Percentiles rank a stretch among this genome's conserved stretches.
These are phyloP conservation scores for Dryas integrifolia DNA, from an alignment of 331 rosid genomes.

Conservation along the genomic window DNA sequence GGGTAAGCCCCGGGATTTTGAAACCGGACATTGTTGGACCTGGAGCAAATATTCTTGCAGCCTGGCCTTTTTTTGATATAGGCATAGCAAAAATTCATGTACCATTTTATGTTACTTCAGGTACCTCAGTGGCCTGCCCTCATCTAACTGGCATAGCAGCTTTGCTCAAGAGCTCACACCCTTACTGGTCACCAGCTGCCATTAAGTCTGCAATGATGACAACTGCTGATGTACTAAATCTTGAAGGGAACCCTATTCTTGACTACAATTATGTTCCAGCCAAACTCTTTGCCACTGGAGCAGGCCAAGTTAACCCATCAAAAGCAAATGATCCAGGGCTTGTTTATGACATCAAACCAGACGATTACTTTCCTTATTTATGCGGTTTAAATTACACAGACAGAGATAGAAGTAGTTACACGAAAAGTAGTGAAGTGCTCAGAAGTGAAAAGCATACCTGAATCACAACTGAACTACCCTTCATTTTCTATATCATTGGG, in stretches of 20 bases:
- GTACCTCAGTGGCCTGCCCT: constrained; percentile 77
- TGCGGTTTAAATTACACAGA: constrained; percentile 57
- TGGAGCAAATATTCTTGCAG: constrained; percentile 60
- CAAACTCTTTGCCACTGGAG: constrained; percentile 44
- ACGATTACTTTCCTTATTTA: constrained; percentile 57
- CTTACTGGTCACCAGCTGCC: constrained; percentile 68
- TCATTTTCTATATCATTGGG: constrained; percentile 35
- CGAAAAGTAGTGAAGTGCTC: constrained; percentile 33
- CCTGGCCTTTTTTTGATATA: constrained; percentile 48
- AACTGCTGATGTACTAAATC: constrained; percentile 35
- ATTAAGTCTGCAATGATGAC: constrained; percentile 68
- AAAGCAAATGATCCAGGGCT: constrained; percentile 57
- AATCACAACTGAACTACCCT: constrained; percentile 59
- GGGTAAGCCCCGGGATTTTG: constrained; percentile 45
- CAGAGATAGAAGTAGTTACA: constrained; percentile 32
- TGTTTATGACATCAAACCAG: constrained; percentile 44
- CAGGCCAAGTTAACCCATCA: constrained; percentile 60
- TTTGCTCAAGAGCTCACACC: constrained; percentile 56
- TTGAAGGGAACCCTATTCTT: constrained; percentile 31
- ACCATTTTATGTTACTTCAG: constrained; percentile 38
- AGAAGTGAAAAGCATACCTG: constrained; percentile 23
- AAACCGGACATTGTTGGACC: constrained; percentile 74
- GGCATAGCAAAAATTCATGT: constrained; percentile 15
- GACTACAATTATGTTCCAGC: constrained; percentile 43
- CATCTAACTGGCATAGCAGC: constrained; percentile 66